Percentiles rank a stretch among this genome's conserved stretches.
These are phyloP conservation scores for Misopates orontium DNA, from an alignment of 257 asterid species.

Conservation along the genomic window DNA sequence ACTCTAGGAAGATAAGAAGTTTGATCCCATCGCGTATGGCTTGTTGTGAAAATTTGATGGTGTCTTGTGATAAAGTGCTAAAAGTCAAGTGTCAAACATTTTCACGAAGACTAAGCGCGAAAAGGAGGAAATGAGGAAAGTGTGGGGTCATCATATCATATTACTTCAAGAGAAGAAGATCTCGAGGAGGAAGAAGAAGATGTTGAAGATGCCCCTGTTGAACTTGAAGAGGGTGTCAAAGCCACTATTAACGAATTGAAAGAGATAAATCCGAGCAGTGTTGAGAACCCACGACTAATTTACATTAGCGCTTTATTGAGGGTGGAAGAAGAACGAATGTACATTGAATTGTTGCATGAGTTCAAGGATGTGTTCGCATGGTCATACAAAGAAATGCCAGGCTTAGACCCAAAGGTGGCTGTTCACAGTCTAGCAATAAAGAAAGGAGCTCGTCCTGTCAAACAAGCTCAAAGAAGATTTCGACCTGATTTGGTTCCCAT, in stretches of 20 bases:
- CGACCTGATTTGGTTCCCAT: no score
- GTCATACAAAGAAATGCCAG: conserved; percentile 20
- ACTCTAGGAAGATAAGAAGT: background rate
- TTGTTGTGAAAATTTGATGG: background rate
- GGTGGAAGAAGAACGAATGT: background rate
- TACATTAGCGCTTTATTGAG: background rate
- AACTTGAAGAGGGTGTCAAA: background rate
- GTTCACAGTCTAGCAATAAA: background rate
- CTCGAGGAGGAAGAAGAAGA: background rate
- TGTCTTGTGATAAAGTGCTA: background rate
- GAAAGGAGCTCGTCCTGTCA: background rate
- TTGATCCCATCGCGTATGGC: background rate
- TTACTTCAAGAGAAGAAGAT: no score
- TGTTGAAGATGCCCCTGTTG: background rate
- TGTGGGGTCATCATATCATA: background rate
- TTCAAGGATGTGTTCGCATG: conserved; percentile 12
- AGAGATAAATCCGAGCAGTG: background rate
- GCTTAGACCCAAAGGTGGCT: conserved; percentile 9
- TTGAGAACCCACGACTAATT: background rate
- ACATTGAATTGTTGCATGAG: background rate
- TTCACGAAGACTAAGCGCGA: background rate
- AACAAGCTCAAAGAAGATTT: conserved; percentile 9
- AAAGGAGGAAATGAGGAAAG: background rate
- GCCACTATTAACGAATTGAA: background rate
- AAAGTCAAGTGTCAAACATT: background rate